phyloP scores from a whole-genome alignment of 2,329 filamentous ascomycete species.

The Sclerotinia glacialis region DNA sequence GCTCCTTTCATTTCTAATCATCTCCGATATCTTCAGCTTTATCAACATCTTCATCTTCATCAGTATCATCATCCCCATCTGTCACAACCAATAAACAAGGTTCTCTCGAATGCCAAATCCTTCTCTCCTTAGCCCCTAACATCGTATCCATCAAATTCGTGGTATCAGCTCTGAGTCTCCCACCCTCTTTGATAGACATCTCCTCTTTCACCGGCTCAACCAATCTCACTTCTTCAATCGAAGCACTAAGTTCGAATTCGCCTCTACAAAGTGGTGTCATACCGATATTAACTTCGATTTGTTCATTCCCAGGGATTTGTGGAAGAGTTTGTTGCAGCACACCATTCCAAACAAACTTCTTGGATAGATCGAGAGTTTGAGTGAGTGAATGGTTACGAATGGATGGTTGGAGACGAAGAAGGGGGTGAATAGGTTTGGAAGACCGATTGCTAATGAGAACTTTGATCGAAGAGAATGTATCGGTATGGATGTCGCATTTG shows the following conservation, averaged over 20 bases:
- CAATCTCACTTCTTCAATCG: slow-evolving; percentile 74
- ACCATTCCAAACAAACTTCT: slow-evolving; percentile 82
- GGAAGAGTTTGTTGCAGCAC: slow-evolving; percentile 74
- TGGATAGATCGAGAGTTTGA: slow-evolving; percentile 75
- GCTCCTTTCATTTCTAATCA: background rate
- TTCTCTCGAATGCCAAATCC: slow-evolving; percentile 63
- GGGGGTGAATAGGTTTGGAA: slow-evolving; percentile 61
- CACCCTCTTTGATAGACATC: slow-evolving; percentile 37
- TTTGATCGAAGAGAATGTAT: slow-evolving; percentile 66
- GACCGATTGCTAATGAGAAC: slow-evolving; percentile 76
- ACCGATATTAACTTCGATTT: slow-evolving; percentile 62
- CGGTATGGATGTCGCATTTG: slow-evolving; percentile 43
- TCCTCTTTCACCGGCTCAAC: slow-evolving; percentile 28
- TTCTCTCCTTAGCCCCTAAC: slow-evolving; percentile 57
- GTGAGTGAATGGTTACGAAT: slow-evolving; percentile 64
- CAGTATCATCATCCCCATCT: slow-evolving; percentile 42
- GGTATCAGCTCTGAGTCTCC: slow-evolving; percentile 51
- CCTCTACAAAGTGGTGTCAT: slow-evolving; percentile 75
- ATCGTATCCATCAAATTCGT: slow-evolving; percentile 57
- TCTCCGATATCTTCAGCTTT: background rate
- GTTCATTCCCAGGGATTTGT: slow-evolving; percentile 56
- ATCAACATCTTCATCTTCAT: slow-evolving; percentile 14
- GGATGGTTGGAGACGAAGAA: slow-evolving; percentile 74
- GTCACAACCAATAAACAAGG: slow-evolving; percentile 54
- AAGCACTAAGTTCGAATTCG: slow-evolving; percentile 77